Percentiles rank a stretch among this genome's conserved stretches.
phyloP scores from a whole-genome alignment of 2,329 filamentous ascomycete species.

The Aureobasidium sp. region DNA sequence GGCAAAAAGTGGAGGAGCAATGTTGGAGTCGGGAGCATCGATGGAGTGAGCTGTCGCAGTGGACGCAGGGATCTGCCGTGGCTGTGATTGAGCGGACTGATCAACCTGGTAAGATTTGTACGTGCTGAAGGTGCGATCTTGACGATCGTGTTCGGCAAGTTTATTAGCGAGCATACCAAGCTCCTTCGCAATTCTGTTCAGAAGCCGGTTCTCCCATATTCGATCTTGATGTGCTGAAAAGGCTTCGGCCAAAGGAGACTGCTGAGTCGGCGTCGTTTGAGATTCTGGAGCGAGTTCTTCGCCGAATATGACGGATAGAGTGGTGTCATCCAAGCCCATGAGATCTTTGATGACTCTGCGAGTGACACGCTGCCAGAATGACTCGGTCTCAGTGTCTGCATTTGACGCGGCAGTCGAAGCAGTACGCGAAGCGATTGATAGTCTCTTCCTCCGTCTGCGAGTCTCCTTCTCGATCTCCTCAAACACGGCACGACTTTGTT shows the following conservation, averaged over 20 bases:
- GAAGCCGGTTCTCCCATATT: slow-evolving; percentile 66
- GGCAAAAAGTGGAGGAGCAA: slow-evolving; percentile 35
- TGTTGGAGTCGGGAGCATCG: slow-evolving; percentile 19
- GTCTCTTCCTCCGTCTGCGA: slow-evolving; percentile 49
- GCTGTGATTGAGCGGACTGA: slow-evolving; percentile 16
- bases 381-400: slow-evolving; percentile 45
- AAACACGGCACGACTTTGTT: slow-evolving; percentile 76
- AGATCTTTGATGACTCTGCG: slow-evolving; percentile 79
- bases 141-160: slow-evolving; percentile 72
- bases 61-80: slow-evolving; percentile 17
- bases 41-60: slow-evolving; percentile 21
- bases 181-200: slow-evolving; percentile 80
- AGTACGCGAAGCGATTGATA: slow-evolving; percentile 40
- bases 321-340: slow-evolving; percentile 79
- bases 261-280: slow-evolving; percentile 24
- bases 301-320: slow-evolving; percentile 80
- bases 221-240: slow-evolving; percentile 21
- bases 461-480: slow-evolving; percentile 89
- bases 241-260: slow-evolving; percentile 22
- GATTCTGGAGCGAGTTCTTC: slow-evolving; percentile 53
- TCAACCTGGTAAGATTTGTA: slow-evolving; percentile 42
- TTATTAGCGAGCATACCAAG: slow-evolving; percentile 76
- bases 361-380: slow-evolving; percentile 73
- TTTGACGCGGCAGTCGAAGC: slow-evolving; percentile 20
- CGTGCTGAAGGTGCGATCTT: slow-evolving; percentile 62